phyloP scores from a whole-genome alignment of 805 yeast genomes.

The Kazachstania martiniae region DNA sequence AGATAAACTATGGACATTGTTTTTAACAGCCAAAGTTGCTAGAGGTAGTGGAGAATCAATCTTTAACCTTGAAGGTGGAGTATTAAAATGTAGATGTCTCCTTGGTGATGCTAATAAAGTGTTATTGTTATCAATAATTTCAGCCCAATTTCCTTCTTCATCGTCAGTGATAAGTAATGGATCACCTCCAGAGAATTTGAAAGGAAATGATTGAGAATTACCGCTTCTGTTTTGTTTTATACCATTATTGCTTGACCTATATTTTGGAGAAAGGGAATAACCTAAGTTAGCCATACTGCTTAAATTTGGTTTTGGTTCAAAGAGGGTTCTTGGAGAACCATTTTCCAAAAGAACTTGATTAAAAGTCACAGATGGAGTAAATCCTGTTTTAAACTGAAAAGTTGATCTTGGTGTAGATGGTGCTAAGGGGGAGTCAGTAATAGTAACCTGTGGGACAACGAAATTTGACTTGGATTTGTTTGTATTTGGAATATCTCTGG shows the following conservation, averaged over 20 bases:
- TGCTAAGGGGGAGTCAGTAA: slow-evolving; percentile 3
- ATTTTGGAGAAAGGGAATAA: not conserved
- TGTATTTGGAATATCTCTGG: no score
- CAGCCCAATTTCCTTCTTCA: slow-evolving; percentile 15
- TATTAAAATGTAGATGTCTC: slow-evolving; percentile 4
- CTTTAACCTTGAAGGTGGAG: slow-evolving; percentile 14
- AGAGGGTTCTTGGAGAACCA: slow-evolving; percentile 3
- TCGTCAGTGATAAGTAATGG: slow-evolving; percentile 24
- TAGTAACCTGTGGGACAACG: slow-evolving; percentile 3
- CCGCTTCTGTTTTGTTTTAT: slow-evolving; percentile 1
- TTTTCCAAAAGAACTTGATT: slow-evolving; percentile 3
- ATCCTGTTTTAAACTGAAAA: slow-evolving; percentile 6
- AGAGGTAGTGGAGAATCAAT: not conserved
- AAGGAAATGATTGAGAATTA: slow-evolving; percentile 17
- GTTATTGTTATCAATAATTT: slow-evolving; percentile 4
- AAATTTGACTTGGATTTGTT: no score
- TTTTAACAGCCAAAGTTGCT: no score
- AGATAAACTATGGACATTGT: no score
- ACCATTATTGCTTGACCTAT: not conserved
- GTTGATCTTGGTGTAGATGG: slow-evolving; percentile 5
- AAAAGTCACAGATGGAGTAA: slow-evolving; percentile 5
- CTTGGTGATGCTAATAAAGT: slow-evolving; percentile 4
- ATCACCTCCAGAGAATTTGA: slow-evolving; percentile 24
- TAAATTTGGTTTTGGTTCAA: slow-evolving; percentile 2
- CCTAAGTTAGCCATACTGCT: not conserved